phyloP scores from a whole-genome alignment of 371 early-diverging fungal species.

The Mucor piriformis region DNA sequence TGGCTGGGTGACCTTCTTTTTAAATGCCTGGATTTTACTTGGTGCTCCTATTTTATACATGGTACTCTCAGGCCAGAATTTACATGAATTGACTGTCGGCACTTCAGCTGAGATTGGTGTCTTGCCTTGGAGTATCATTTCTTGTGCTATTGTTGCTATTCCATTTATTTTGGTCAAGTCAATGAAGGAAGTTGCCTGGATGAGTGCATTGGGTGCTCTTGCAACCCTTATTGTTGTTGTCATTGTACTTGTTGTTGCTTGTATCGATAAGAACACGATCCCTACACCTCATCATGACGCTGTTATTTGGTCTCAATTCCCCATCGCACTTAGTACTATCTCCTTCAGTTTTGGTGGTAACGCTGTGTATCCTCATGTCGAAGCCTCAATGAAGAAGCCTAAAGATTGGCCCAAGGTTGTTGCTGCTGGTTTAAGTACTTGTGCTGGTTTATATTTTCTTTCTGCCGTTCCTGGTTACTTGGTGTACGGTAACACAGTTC shows the following conservation, averaged over 20 bases:
- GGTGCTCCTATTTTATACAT: conserved; percentile 59
- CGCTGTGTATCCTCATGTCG: conserved; percentile 83
- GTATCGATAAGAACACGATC: conserved; percentile 29
- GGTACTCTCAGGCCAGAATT: conserved; percentile 55
- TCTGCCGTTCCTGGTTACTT: conserved; percentile 82
- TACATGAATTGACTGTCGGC: conserved; percentile 41
- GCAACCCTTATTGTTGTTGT: conserved; percentile 52
- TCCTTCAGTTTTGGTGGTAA: conserved; percentile 85
- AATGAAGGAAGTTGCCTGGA: conserved; percentile 63
- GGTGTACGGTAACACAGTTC: conserved; percentile 74
- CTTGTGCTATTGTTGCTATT: conserved; percentile 52
- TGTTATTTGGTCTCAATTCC: conserved; percentile 57
- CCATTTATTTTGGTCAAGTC: conserved; percentile 62
- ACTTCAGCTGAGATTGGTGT: conserved; percentile 39
- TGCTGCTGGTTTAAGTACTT: conserved; percentile 67
- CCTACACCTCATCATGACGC: conserved; percentile 34
- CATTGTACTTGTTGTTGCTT: conserved; percentile 48
- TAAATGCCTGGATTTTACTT: conserved; percentile 61
- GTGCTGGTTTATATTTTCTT: conserved; percentile 74
- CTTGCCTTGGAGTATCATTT: conserved; percentile 67
- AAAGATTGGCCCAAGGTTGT: conserved; percentile 74
- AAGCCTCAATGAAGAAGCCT: conserved; percentile 82
- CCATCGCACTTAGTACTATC: conserved; percentile 65
- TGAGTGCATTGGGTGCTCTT: conserved; percentile 62
- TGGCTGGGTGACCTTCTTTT: conserved; percentile 50